phyloP scores from a whole-genome alignment of 331 rosid species.

The Acacia pycnantha region DNA sequence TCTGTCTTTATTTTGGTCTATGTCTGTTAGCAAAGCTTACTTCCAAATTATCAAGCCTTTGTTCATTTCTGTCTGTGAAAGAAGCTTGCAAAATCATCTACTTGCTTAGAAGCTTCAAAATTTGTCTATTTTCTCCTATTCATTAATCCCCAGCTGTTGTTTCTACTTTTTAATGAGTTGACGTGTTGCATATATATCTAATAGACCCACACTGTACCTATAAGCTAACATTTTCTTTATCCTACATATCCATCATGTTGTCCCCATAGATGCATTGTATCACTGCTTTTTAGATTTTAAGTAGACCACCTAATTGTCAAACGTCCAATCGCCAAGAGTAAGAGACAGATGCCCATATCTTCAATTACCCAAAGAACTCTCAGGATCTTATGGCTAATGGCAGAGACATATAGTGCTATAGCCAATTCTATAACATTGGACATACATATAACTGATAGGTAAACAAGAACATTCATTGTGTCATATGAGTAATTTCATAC shows the following conservation, averaged over 20 bases:
- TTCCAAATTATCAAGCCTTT: background rate
- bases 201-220: background rate
- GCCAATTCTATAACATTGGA: background rate
- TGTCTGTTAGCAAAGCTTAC: background rate
- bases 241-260: background rate
- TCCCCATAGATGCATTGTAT: background rate
- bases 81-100: background rate
- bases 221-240: background rate
- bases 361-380: background rate
- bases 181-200: background rate
- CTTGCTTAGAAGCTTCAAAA: background rate
- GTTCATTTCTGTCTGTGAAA: background rate
- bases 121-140: background rate
- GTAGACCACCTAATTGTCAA: background rate
- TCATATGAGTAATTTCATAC: background rate
- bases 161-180: background rate
- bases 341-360: background rate
- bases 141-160: background rate
- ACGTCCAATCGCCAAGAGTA: background rate
- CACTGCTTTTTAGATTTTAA: background rate
- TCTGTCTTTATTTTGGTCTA: background rate
- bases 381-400: background rate
- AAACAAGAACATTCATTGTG: background rate
- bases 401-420: constrained; percentile 6
- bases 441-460: background rate